Evolutionary conservation across 108 stramenopile species (phyloP), one percentile per base, ranked within the genome.

Genomic region (Fragilariopsis cylindrus): DNA sequence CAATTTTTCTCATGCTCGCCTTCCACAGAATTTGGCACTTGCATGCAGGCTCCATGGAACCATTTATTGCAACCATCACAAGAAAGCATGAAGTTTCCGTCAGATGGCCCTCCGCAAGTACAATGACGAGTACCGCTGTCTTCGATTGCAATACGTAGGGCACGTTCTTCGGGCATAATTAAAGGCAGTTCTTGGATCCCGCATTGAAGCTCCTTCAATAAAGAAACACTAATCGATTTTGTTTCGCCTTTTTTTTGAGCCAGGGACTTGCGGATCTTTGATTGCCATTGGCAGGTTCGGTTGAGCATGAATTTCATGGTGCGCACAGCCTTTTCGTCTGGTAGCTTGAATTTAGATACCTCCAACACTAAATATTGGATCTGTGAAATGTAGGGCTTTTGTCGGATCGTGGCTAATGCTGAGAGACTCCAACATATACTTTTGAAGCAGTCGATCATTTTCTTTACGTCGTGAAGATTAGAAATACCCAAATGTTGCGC

Each of bases 31-130:
- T 74, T 71, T 48, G 68, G 15, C 4, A 73, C 73, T 82, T 81
- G 82, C 65, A 96, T 84, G 60, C 96, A 97, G 6, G 60, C 53
- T n/a, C 89, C 91, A 77, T 96, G 97, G 76, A 88, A 96, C 93
- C 91, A 95, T 52, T 79, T 76, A 41, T 95, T 82, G 72, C 97
- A 97, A 19, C 70, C 73, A 60, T 91, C 86, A 73, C 97, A 97
- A 64, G 84, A 54, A 6, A 96, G 72, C 97, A 98, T 98, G 57
- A 90, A 87, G 41, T 84, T 73, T 8, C 94, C 97, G 80, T 95
- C 94, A 71, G 84, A 81, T 8, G 94, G 90, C 3, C 95, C 87
- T 53, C 87, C 88, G 76, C 91, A 90, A 49, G 88, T 56, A 50
- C 89, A 90, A 65, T 90, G 85, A 18, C 89, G 69, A 6, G 69